Evolutionary conservation across 108 stramenopile species (phyloP), one percentile per base, ranked within the genome.

Genomic region (Parietichytrium sp.): DNA sequence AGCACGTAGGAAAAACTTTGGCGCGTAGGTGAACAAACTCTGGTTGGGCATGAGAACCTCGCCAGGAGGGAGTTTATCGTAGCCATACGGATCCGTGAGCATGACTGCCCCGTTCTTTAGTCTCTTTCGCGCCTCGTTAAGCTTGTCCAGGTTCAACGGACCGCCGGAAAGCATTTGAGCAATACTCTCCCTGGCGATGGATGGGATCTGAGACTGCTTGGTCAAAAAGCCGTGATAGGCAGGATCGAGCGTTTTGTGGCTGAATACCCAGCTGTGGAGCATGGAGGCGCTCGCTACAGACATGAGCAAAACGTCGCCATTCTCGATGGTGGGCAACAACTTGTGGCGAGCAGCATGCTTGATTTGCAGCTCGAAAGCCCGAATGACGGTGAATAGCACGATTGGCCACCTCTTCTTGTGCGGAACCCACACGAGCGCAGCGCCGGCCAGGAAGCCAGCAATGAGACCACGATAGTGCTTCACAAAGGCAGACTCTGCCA

Each of bases 231-330:
- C 36, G 18, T 42, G 36, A 23, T 72, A 72, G 18, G 55, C 33
- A 42, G 55, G 55, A 72, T 72, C 55, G 36, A 72, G 55, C 30
- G 55, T 72, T 42, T 42, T 38, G 30, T 30, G 55, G 4, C 36
- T 4, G 18, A 72, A 72, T 20, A 72, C 23, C 55, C 55, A 72
- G 55, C 55, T 72, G 55, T 72, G 55, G 6, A 72, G 55, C 55
- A 72, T 72, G 15, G 55, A 72, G 20, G 55, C 55, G 18, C 55
- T 72, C 8, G 55, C 55, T 6, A 72, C 36, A 20, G 55, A 72
- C 55, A 72, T 72, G 38, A 72, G 55, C 30, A 72, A 23, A n/a
- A 38, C 42, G 55, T 72, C 55, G 55, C 20, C 16, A 23, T 72
- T 72, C 38, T 42, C 36, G 6, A 72, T 30, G 6, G 55, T 72